phyloP scores from a whole-genome alignment of 1,284 basidiomycete genomes.

The Porodaedalea pini region DNA sequence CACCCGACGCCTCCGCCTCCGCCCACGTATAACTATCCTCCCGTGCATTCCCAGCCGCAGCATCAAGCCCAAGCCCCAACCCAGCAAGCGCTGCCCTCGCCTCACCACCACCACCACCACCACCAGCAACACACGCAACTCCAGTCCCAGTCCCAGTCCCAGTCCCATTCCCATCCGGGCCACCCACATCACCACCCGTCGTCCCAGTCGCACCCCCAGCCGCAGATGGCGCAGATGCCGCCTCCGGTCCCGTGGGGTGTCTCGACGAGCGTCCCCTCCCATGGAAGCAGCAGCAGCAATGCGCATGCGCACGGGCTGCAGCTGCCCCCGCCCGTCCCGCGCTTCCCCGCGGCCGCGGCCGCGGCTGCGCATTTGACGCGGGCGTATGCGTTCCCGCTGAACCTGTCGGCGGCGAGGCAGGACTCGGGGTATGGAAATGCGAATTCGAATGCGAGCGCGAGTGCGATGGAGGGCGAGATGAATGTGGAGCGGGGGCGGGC shows the following conservation, averaged over 20 bases:
- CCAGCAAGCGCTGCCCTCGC: not conserved
- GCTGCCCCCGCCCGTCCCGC: constrained; percentile 7
- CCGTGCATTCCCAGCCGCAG: not conserved
- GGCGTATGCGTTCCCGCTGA: not conserved
- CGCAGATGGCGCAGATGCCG: not conserved
- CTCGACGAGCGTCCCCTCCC: constrained; percentile 4
- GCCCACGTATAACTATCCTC: not conserved
- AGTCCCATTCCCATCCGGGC: not conserved
- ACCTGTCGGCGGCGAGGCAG: not conserved
- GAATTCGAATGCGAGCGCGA: no score
- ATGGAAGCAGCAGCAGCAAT: not conserved
- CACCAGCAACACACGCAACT: not conserved
- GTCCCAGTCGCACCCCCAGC: not conserved
- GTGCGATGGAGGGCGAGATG: constrained; percentile 1
- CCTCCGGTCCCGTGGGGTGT: not conserved
- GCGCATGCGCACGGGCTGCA: constrained; percentile 1
- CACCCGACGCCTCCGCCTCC: not conserved
- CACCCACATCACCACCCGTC: no score
- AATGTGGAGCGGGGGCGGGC: not conserved
- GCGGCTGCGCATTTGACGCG: not conserved
- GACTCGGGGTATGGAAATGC: not conserved
- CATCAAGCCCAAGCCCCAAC: no score
- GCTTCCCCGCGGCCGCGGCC: not conserved
- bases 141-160: not conserved
- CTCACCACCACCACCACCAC: not conserved